Base-by-base conservation (phyloP, 192 early-diverging fungal genomes). In the Phycomyces blakesleeanus region DNA sequence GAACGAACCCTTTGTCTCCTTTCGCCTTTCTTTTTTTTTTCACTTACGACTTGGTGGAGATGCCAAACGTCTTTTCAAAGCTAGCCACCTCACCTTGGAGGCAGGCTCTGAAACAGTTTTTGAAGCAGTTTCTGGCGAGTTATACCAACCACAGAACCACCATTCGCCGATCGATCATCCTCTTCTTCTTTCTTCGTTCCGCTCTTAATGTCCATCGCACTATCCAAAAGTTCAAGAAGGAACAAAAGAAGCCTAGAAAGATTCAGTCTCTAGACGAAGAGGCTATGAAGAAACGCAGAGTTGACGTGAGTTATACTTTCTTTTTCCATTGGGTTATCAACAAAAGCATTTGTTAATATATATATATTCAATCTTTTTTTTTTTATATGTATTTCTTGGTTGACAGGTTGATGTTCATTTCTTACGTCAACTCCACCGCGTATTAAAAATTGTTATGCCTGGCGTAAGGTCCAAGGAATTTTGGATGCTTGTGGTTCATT, bases 361-460 rank as follows among this genome's bases (percentile, higher is more conserved):
- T 40, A 29, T 24, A 5, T 29, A 0, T n/a, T 56, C 27, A 54
- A 15, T 49, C 10, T 51, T 55, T 60, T 61, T 37, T n/a, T n/a
- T n/a, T n/a, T n/a, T n/a, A n/a, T n/a, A n/a, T n/a, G n/a, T n/a
- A n/a, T n/a, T n/a, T n/a, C 29, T 34, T 34, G 29, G 2, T 7
- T 34, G 22, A 58, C 57, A 81, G 82, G 83, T 84, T 5, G 78
- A 84, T 61, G 59, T 71, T 22, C 75, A 77, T 0, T 84, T 84
- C 52, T 76, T 82, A 58, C 72, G 77, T 44, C 70, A 81, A 34
- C 67, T 98, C 67, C 72, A 74, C 63, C 74, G 85, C 21, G 70
- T 98, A 51, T 72, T 97, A 29, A 78, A 76, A 18, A 90, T 98
- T 59, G 89, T 88, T 29, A 87, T 98, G 60, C 96, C 96, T 16